Base-by-base conservation (phyloP, 768 basidiomycete species). In the Lanmaoa pseudosensibilis region DNA sequence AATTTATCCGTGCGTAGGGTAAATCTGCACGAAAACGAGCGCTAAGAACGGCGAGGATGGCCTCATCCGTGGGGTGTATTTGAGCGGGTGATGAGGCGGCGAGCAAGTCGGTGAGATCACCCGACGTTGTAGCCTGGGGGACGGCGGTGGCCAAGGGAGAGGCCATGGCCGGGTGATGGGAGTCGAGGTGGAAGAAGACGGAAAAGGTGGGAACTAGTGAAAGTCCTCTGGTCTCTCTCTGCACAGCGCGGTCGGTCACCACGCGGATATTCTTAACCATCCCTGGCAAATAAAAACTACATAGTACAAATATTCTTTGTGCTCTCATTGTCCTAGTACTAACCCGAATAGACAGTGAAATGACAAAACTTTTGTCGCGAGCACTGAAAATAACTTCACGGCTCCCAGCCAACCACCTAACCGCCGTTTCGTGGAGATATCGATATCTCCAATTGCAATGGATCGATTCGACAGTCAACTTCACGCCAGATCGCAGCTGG, bases 21-120 rank as follows among this genome's bases (percentile, higher is more conserved):
- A 79, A 69, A 62, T 87, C 86, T 33, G 76, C 72, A 23, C 86
- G 82, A 53, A 85, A 82, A 56, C 86, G 82, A 18, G 80, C 74
- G 56, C 77, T 75, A 54, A 87, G 78, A 52, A 80, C 77, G 55
- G 78, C 67, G 60, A 84, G 77, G 69, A 87, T 70, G 54, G 77
- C 69, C 63, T 87, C 86, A 65, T 84, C 80, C 36, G 78, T 77
- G 36, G 84, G 85, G 66, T 80, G 76, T 46, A 78, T 66, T 3
- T 74, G 79, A 16, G 75, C 69, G 46, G 75, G 66, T 1, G 74
- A 68, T 3, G 74, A 69, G 39, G 69, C 50, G 36, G 72, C 68
- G 56, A 80, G 67, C 37, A 82, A 72, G 65, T 83, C 79, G 23
- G 71, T 63, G 60, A 82, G 80, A 59, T 82, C 81, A 54, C 80